phyloP scores from a whole-genome alignment of 164 flowering plant genomes.

The Umbellularia californica region DNA sequence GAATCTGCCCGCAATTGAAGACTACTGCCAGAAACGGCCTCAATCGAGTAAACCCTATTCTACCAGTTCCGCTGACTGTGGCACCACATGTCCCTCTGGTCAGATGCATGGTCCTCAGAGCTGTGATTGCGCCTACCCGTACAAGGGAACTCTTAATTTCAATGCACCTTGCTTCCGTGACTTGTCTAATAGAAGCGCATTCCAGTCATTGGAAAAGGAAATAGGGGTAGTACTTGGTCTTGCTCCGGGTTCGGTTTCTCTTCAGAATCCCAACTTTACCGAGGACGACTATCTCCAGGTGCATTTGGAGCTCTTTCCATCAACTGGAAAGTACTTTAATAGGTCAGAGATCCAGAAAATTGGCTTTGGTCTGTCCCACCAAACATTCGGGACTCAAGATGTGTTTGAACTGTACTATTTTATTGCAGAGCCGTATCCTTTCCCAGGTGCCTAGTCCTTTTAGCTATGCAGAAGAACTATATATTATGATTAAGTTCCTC shows the following conservation, averaged over 20 bases:
- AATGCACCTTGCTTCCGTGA: slow-evolving; percentile 77
- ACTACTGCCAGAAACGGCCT: slow-evolving; percentile 53
- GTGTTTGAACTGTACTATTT: slow-evolving; percentile 63
- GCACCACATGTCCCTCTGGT: slow-evolving; percentile 37
- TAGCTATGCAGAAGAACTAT: too few species aligned
- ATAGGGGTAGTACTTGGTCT: slow-evolving; percentile 60
- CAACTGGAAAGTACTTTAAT: slow-evolving; percentile 56
- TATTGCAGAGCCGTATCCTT: slow-evolving; percentile 41
- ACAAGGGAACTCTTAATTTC: slow-evolving; percentile 61
- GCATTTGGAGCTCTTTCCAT: slow-evolving; percentile 61
- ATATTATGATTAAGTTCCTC: too few species aligned
- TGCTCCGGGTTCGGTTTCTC: slow-evolving; percentile 69
- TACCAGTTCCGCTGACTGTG: slow-evolving; percentile 64
- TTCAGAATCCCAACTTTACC: slow-evolving; percentile 38
- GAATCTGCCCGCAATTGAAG: slow-evolving; percentile 21
- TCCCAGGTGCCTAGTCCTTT: slow-evolving; percentile 38
- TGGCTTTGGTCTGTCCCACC: slow-evolving; percentile 58
- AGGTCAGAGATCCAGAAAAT: slow-evolving; percentile 54
- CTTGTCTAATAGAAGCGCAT: slow-evolving; percentile 47
- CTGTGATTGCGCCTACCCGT: slow-evolving; percentile 78
- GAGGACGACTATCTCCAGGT: slow-evolving; percentile 63
- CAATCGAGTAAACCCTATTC: slow-evolving; percentile 37
- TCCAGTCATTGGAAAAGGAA: slow-evolving; percentile 60
- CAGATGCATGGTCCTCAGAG: slow-evolving; percentile 72
- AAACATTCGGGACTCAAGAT: slow-evolving; percentile 54